Base-by-base conservation (phyloP, 2,329 filamentous ascomycete genomes). In the Pseudocercospora vitis region DNA sequence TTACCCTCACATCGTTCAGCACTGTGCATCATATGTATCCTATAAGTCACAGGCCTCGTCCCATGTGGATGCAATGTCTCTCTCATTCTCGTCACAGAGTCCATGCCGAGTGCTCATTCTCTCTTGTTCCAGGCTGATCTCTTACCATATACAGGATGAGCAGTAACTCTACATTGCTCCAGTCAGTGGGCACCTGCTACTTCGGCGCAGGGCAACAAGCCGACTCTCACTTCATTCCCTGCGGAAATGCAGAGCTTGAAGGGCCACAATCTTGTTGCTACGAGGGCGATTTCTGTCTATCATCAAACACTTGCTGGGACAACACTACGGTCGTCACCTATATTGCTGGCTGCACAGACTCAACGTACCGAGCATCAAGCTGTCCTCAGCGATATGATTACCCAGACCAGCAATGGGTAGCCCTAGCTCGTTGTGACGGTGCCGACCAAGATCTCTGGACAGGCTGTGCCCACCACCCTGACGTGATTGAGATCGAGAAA, bases 161-260 rank as follows among this genome's bases (percentile, higher is more conserved):
- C 19, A 39, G 35, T 18, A 39, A 39, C 35, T 18, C 14, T 18
- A 39, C 35, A 16, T 12, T 39, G 35, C 35, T 39, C 23, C 44
- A 31, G 24, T 47, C 44, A 16, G 26, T 31, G 16, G 26, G 44
- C 12, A 47, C 12, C 14, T 47, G 44, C 44, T 47, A 32, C 44
- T 47, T 47, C 44, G 44, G 44, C 31, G 46, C 46, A n/a, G 29
- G 46, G 19, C 33, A 37, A 23, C 46, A 33, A 29, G 29, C 46
- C 14, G 28, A 23, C 46, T 28, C 31, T 5, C 18, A 29, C 33
- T 28, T 35, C 46, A 39, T 49, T 14, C 46, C 46, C 8, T 39
- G 46, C 46, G 46, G 46, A 14, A 35, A 39, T 23, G 46, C 16
- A 16, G 28, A 35, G 8, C 33, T 44, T 8, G 18, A 29, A 11